Percentiles rank a stretch among this genome's conserved stretches.
phyloP scores from a whole-genome alignment of 345 rosid species.

The Gossypium bickii region DNA sequence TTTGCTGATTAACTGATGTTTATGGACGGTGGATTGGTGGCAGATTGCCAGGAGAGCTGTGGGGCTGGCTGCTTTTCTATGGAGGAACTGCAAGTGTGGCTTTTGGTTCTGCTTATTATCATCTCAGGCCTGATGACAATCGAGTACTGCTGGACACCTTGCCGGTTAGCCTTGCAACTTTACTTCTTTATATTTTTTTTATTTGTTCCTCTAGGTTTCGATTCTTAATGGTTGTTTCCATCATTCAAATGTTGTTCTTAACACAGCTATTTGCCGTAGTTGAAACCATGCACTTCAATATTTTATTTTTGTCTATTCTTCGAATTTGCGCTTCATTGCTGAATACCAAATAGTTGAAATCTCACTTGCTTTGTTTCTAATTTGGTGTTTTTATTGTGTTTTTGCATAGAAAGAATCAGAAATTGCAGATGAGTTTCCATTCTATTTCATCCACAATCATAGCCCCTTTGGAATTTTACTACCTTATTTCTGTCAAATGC shows the following conservation, averaged over 20 bases:
- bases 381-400: neutral
- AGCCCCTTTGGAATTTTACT: neutral
- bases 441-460: neutral
- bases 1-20: neutral
- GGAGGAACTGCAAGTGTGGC: constrained; percentile 49
- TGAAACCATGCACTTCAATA: neutral
- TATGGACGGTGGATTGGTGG: constrained; percentile 21
- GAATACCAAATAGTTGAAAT: neutral
- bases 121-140: constrained; percentile 70
- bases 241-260: neutral
- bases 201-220: neutral
- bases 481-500: neutral
- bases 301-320: neutral
- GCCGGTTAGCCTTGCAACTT: constrained; percentile 58
- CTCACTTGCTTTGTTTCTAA: neutral
- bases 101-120: constrained; percentile 85
- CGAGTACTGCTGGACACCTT: constrained; percentile 70
- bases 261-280: neutral
- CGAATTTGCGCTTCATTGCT: neutral
- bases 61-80: constrained; percentile 77
- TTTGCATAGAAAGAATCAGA: too few relatives aligned
- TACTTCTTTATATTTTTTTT: constrained; percentile 3
- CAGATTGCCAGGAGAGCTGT: constrained; percentile 71
- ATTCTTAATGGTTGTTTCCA: neutral
- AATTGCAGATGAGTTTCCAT: too few relatives aligned